Evolutionary conservation across 352 stramenopile genomes (phyloP).

Genomic region (Thraustotheca clavata): DNA sequence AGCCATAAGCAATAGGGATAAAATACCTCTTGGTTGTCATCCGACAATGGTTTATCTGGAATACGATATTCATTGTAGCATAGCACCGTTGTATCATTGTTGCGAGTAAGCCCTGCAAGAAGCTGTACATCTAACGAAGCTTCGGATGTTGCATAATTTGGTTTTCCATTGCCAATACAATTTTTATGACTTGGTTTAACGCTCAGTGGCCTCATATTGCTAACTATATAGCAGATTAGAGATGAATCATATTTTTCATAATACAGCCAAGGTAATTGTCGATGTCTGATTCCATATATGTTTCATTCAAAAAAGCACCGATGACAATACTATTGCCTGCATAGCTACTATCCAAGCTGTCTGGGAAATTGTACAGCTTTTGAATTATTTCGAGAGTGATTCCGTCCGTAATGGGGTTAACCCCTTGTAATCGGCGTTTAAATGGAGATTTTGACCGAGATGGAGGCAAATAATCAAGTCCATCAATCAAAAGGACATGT

Average conservation of each 20-base stretch:
- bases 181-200: neutral
- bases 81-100: constrained; percentile 42
- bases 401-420: neutral
- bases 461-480: constrained; percentile 53
- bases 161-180: neutral
- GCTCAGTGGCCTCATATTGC: neutral
- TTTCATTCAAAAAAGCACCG: constrained; percentile 56
- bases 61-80: constrained; percentile 55
- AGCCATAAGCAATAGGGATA: neutral
- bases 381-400: constrained; percentile 29
- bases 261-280: constrained; percentile 26
- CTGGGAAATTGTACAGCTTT: constrained; percentile 51
- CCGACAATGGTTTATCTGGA: constrained; percentile 30
- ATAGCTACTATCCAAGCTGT: constrained; percentile 13
- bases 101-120: constrained; percentile 34
- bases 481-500: constrained; percentile 54
- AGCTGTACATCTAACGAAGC: constrained; percentile 66
- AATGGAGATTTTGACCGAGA: too few species aligned
- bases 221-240: neutral
- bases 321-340: constrained; percentile 47
- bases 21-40: constrained; percentile 57
- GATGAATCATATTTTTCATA: neutral
- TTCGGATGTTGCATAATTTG: constrained; percentile 38
- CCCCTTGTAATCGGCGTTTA: neutral
- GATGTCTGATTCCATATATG: constrained; percentile 55